Base-by-base conservation (phyloP, 2,329 filamentous ascomycete species). In the Tolypocladium nubicola region DNA sequence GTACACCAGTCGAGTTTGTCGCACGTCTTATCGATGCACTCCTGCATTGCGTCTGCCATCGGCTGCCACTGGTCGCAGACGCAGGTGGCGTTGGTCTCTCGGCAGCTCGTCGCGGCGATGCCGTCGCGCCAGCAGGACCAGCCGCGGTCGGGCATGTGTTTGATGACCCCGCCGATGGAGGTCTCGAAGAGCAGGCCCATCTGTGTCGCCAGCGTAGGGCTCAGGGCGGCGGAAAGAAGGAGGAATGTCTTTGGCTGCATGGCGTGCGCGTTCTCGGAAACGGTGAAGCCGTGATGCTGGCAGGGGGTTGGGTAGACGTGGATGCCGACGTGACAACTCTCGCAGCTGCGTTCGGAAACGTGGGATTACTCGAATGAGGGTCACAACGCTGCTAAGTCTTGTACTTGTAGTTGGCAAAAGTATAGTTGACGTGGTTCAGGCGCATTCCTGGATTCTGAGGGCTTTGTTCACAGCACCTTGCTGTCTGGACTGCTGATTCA, bases 111-210 rank as follows among this genome's bases (percentile, higher is more conserved):
- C 43, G 43, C 43, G n/a, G 43, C 16, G 16, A 47, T 21, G 43
- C 43, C 43, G n/a, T 23, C 11, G 43, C n/a, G 43, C 43, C 43
- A 47, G 43, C 43, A 47, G n/a, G 43, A 6, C 43, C 43, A 47
- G 43, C 43, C 43, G 43, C 43, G 26, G 19, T n/a, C 43, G 43
- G 43, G 43, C 43, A 47, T 47, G 43, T 47, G 43, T 21, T 47
- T 16, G 16, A 47, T n/a, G 16, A 47, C n/a, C 43, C n/a, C n/a
- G 43, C 1, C 43, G 21, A 50, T 19, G 8, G 26, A 33, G 8
- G 11, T 16, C 7, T 52, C 50, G n/a, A 6, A 52, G 50, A 52
- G 33, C 9, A 38, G 40, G 9, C n/a, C 41, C 21, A n/a, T 23
- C 6, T 26, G 6, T 1, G 11, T 2, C 2, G 21, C 11, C 2